These are phyloP conservation scores for Fusarium neocosmosporiellum DNA, from an alignment of 2,329 filamentous ascomycete species.

Conservation along the genomic window DNA sequence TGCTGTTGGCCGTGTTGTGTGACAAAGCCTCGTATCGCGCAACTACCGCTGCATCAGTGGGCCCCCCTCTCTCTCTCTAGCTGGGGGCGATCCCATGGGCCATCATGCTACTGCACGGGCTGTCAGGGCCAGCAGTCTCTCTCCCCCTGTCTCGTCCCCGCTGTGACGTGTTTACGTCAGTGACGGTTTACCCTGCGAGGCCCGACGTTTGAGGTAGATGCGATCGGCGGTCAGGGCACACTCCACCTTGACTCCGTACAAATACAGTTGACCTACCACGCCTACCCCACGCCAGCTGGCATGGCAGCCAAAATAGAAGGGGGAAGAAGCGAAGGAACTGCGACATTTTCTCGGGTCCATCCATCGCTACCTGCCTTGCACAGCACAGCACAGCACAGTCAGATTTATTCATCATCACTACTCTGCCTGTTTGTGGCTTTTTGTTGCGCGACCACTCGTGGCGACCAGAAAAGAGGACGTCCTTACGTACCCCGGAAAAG, in stretches of 20 bases:
- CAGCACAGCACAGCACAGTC: not conserved
- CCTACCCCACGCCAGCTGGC: not conserved
- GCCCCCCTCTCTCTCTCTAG: not conserved
- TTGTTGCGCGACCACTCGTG: not conserved
- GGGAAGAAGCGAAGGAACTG: not conserved
- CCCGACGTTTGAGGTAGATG: not conserved
- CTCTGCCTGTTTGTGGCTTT: not conserved
- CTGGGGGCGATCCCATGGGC: not conserved
- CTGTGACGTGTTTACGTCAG: constrained; percentile 3
- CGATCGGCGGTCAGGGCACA: constrained; percentile 4
- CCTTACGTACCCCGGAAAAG: not conserved
- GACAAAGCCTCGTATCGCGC: constrained; percentile 6
- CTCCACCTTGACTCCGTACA: constrained; percentile 12
- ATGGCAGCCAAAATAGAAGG: not conserved
- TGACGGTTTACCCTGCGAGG: not conserved
- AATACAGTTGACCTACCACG: constrained; percentile 1
- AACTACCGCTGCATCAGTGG: not conserved
- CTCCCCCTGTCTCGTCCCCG: not conserved
- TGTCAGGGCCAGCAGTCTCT: not conserved
- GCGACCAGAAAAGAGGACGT: not conserved
- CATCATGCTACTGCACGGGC: not conserved
- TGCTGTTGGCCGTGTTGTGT: not conserved
- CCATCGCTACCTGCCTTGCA: not conserved
- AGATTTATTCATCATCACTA: not conserved
- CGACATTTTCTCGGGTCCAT: not conserved